A percentile compares a stretch with the other conserved stretches of the same genome.
Evolutionary conservation across 106 monocot species (phyloP).

Genomic region (Ottelia alismoides): DNA sequence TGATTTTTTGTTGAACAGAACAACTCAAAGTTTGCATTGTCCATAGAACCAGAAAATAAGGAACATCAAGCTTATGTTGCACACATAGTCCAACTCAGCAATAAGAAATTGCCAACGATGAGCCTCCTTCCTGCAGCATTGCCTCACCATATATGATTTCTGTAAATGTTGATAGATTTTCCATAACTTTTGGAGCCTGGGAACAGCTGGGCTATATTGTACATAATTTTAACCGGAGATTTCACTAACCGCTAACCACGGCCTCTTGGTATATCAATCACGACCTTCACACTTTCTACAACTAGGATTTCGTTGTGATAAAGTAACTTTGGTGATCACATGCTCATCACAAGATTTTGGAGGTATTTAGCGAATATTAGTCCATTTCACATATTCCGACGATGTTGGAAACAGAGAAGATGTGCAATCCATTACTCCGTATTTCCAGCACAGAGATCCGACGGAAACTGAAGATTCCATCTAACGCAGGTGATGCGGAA

Average conservation of each 20-base stretch:
- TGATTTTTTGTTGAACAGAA: slow-evolving; percentile 31
- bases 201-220: no score
- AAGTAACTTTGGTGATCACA: no score
- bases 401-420: slow-evolving; percentile 66
- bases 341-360: no score
- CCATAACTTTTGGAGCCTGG: no score
- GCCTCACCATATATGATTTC: no score
- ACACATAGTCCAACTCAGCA: slow-evolving; percentile 42
- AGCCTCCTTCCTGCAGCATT: slow-evolving; percentile 1
- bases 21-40: slow-evolving; percentile 87
- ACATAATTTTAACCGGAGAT: neutral
- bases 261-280: no score
- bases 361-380: neutral
- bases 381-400: slow-evolving; percentile 55
- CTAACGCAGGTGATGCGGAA: slow-evolving; percentile 43
- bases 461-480: slow-evolving; percentile 47
- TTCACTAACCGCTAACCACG: no score
- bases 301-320: no score
- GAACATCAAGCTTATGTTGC: slow-evolving; percentile 52
- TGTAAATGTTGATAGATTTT: no score
- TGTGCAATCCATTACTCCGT: slow-evolving; percentile 83
- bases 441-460: slow-evolving; percentile 66
- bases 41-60: slow-evolving; percentile 70
- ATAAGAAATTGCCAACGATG: slow-evolving; percentile 70
- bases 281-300: no score